Conservation (phyloP, 2,329 filamentous ascomycete species). For the Neurospora sp. region DNA sequence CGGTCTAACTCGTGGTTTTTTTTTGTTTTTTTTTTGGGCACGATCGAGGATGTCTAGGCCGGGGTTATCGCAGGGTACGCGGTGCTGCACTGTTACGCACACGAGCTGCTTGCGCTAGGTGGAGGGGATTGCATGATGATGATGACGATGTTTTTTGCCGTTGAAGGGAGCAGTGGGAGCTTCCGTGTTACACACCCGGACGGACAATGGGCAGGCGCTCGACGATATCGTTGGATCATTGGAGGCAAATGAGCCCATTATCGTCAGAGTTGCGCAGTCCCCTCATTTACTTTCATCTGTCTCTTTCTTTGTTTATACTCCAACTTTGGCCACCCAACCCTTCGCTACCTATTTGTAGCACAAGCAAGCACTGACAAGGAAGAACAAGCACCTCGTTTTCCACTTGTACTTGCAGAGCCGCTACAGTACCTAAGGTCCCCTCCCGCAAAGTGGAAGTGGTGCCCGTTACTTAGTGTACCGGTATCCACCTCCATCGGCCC, state of each 20-base stretch:
- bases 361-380: not conserved
- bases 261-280: slow-evolving; percentile 17
- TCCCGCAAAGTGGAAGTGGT: not conserved
- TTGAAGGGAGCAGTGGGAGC: not conserved
- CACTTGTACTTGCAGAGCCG: not conserved
- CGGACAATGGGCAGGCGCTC: not conserved
- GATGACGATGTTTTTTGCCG: not conserved
- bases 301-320: not conserved
- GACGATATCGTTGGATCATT: not conserved
- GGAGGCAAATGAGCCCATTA: slow-evolving; percentile 11
- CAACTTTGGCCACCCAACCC: slow-evolving; percentile 10
- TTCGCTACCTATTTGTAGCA: not conserved
- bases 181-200: not conserved
- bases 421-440: not conserved
- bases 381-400: not conserved
- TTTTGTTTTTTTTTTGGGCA: not conserved
- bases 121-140: not conserved
- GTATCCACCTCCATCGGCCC: not conserved
- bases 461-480: not conserved
- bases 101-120: not conserved
- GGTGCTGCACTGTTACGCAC: not conserved
- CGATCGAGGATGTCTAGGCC: not conserved
- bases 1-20: not conserved
- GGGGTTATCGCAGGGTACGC: not conserved
- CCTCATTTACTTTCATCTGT: slow-evolving; percentile 1